Base-by-base conservation (phyloP, 2,329 filamentous ascomycete genomes). In the Aspergillus awamori region DNA sequence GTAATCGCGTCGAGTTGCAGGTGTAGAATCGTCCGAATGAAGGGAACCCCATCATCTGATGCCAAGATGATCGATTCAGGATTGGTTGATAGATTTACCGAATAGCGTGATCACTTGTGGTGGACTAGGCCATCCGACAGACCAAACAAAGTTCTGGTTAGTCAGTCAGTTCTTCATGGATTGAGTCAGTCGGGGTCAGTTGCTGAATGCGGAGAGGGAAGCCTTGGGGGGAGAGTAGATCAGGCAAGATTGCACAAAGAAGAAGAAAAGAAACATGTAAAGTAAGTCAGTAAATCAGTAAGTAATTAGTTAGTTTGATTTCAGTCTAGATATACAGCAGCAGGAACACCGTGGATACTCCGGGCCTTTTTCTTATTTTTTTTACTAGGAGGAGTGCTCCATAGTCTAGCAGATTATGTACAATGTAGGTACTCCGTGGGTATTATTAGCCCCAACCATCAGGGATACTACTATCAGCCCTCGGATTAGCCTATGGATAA, bases 11-110 rank as follows among this genome's bases (percentile, higher is more conserved):
- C 39, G 53, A 47, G 30, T 43, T 56, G 39, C 53, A 43, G 15
- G 13, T 39, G 20, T 17, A 22, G n/a, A 39, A 20, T 28, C 24
- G 24, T 41, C 36, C 38, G 20, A 39, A 22, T 45, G 53, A 26
- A 38, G 53, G 28, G 28, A 48, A 39, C 30, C 38, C 52, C 57
- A 63, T 64, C 60, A 63, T 64, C 63, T 65, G 63, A 67, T 66
- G 66, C 64, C 65, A 66, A 67, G 64, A 47, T n/a, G 17, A 52
- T 41, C 20, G 33, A 45, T 47, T 47, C 26, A 10, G 47, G 47
- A 51, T 17, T 51, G 47, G 47, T 33, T 51, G 58, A 62, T 55
- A 48, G 62, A 60, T 64, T 64, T 63, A 52, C 64, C 64, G 64
- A 63, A 61, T 61, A 63, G 65, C 52, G 64, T 63, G 64, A 65